These are phyloP conservation scores for Lippia alba DNA, from an alignment of 305 asterid species.

Conservation along the genomic window DNA sequence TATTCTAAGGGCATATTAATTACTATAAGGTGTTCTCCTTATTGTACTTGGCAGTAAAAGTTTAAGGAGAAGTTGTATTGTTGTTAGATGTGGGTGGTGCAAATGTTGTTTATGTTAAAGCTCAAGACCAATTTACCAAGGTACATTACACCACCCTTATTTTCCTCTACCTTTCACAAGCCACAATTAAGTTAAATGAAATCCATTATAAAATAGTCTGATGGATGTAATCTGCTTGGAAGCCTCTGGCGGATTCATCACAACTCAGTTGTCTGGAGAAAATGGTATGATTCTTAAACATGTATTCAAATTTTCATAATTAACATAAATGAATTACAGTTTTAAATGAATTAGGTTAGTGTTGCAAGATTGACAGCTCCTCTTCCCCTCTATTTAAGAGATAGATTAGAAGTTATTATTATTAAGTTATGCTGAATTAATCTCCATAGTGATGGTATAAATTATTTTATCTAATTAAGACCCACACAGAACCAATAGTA, in stretches of 20 bases:
- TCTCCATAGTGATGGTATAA: too few species aligned
- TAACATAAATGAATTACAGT: neutral
- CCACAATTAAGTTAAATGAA: constrained; percentile 15
- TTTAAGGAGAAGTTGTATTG: constrained; percentile 70
- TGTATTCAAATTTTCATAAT: constrained; percentile 11
- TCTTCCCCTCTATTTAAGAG: too few species aligned
- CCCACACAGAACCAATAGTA: too few species aligned
- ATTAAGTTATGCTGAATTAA: too few species aligned
- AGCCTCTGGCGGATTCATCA: constrained; percentile 20
- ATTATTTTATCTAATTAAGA: too few species aligned
- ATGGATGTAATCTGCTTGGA: constrained; percentile 23
- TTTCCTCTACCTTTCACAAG: constrained; percentile 21
- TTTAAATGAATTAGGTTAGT: too few species aligned
- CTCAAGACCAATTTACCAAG: constrained; percentile 55
- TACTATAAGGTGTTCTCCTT: constrained; percentile 9
- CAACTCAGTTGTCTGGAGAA: constrained; percentile 15
- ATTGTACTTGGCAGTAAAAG: constrained; percentile 63
- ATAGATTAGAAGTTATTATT: too few species aligned
- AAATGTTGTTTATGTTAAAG: constrained; percentile 57
- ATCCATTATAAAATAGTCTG: constrained; percentile 18
- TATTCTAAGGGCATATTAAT: constrained; percentile 18
- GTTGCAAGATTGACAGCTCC: too few species aligned
- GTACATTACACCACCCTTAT: constrained; percentile 38
- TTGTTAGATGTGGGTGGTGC: constrained; percentile 80
- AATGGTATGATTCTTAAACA: neutral